Evolutionary conservation across 2,329 filamentous ascomycete genomes (phyloP).

Genomic region (Immersiporthe knoxdaviesiana): DNA sequence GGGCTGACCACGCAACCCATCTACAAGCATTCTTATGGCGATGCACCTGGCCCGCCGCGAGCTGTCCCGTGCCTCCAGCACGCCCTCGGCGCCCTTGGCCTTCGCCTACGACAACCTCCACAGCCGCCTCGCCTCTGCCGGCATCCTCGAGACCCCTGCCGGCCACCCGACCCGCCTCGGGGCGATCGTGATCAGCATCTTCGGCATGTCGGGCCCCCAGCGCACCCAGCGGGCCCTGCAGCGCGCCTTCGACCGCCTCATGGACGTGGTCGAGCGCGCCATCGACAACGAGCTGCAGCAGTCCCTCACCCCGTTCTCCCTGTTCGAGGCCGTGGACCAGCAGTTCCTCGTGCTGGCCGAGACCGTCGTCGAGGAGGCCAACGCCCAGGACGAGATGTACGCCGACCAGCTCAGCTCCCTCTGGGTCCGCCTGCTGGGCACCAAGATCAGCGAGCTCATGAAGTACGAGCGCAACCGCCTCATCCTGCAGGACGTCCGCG

Average conservation of each 20-base stretch:
- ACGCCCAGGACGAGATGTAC: conserved; percentile 78
- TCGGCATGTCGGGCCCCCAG: conserved; percentile 81
- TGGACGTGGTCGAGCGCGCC: conserved; percentile 84
- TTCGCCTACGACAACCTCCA: conserved; percentile 83
- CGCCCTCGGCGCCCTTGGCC: conserved; percentile 66
- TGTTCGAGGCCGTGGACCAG: conserved; percentile 90
- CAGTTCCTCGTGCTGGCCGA: conserved; percentile 89
- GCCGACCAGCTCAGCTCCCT: conserved; percentile 80
- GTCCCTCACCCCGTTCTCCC: conserved; percentile 76
- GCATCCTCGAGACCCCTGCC: conserved; percentile 57
- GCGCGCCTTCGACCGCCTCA: conserved; percentile 85
- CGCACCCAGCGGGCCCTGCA: conserved; percentile 80
- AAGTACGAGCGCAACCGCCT: conserved; percentile 92
- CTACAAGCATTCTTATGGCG: conserved; percentile 77
- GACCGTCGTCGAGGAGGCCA: conserved; percentile 80
- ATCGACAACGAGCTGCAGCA: conserved; percentile 84
- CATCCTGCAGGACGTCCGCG: conserved; percentile 76
- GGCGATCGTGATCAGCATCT: conserved; percentile 68
- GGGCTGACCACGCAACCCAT: background rate
- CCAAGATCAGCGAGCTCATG: conserved; percentile 72
- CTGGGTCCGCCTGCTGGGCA: conserved; percentile 83
- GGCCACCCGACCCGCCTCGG: conserved; percentile 71
- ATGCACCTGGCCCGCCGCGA: conserved; percentile 97
- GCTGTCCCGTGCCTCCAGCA: conserved; percentile 68
- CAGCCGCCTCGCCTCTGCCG: conserved; percentile 69